These are phyloP conservation scores for Nigrospora oryzae DNA, from an alignment of 2,329 filamentous ascomycete genomes.

Conservation along the genomic window DNA sequence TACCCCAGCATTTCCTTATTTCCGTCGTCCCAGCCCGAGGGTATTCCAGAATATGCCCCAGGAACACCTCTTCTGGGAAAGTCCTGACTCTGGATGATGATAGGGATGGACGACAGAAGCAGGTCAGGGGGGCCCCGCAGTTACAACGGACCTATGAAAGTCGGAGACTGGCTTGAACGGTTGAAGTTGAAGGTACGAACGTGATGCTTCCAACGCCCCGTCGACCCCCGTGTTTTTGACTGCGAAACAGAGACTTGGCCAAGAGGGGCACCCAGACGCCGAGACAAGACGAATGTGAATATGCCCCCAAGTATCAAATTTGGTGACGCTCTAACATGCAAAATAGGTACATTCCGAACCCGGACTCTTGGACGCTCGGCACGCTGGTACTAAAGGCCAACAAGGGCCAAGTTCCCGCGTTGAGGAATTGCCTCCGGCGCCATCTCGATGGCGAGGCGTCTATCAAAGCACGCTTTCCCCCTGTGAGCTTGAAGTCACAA, in stretches of 20 bases:
- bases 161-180: not conserved
- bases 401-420: not conserved
- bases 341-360: not conserved
- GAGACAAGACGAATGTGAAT: not conserved
- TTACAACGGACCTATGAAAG: not conserved
- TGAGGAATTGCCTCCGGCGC: not conserved
- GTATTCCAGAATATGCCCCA: no score
- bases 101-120: not conserved
- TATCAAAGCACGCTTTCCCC: not conserved
- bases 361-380: not conserved
- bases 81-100: no score
- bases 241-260: not conserved
- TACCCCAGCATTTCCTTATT: no score
- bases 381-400: not conserved
- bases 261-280: not conserved
- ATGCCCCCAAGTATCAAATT: no score
- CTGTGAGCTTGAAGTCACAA: not conserved
- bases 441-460: not conserved
- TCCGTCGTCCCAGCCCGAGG: no score
- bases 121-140: not conserved
- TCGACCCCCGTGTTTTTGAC: not conserved
- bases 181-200: not conserved
- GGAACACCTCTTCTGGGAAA: no score
- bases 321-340: not conserved
- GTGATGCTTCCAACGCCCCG: not conserved